phyloP scores from a whole-genome alignment of 257 asterid genomes.

The Oldenlandia corymbosa region DNA sequence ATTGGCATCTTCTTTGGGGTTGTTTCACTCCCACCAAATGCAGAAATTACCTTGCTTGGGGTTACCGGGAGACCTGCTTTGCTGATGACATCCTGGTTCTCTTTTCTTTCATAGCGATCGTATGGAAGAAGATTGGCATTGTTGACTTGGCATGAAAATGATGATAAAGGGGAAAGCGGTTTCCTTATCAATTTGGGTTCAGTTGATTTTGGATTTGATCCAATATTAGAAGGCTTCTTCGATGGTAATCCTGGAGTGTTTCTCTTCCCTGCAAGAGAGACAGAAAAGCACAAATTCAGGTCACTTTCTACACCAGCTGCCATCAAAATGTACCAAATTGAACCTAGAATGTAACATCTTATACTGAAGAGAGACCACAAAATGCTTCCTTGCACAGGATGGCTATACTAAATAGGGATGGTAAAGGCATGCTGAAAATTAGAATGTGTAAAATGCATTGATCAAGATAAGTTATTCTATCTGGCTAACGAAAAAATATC shows the following conservation, averaged over 20 bases:
- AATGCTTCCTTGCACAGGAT: not conserved
- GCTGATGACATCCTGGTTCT: conserved; percentile 16
- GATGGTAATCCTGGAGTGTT: conserved; percentile 19
- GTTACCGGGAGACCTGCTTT: conserved; percentile 21
- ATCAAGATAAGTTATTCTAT: too few species aligned
- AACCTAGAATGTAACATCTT: not conserved
- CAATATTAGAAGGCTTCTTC: conserved; percentile 19
- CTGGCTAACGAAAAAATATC: too few species aligned
- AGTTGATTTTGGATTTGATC: conserved; percentile 21
- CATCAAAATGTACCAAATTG: not conserved
- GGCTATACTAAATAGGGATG: not conserved
- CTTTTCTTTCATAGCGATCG: conserved; percentile 23
- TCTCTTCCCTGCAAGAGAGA: conserved; percentile 35
- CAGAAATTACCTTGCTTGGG: conserved; percentile 23
- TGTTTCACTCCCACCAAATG: conserved; percentile 12
- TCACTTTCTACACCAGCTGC: too few species aligned
- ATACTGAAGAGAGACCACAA: not conserved
- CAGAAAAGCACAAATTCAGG: too few species aligned
- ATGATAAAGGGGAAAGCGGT: conserved; percentile 67
- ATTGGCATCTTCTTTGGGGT: conserved; percentile 32
- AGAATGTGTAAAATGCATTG: too few species aligned
- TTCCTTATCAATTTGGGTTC: conserved; percentile 33
- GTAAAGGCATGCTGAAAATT: not conserved
- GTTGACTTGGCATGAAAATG: conserved; percentile 40
- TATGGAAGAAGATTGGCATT: conserved; percentile 36